Conservation (phyloP, 148 eudicot species). For the Rhododendron molle region DNA sequence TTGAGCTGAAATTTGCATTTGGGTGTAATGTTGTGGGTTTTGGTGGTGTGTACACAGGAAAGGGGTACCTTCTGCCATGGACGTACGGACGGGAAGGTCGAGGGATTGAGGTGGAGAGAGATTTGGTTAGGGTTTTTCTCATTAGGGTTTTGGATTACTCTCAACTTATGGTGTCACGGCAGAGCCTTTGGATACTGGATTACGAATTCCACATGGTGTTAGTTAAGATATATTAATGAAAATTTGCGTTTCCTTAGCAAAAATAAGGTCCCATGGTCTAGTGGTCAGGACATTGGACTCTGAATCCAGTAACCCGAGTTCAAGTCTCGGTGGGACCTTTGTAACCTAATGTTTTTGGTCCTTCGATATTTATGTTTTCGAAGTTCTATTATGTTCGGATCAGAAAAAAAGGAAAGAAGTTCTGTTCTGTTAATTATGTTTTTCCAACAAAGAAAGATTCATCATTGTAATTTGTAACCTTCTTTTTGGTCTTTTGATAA, state of each 20-base stretch:
- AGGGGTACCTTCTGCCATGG: slow-evolving; percentile 28
- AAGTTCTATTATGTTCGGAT: too few relatives aligned
- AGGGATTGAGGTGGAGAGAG: slow-evolving; percentile 15
- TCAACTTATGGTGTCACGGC: neutral
- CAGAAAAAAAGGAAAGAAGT: too few relatives aligned
- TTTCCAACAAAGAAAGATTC: too few relatives aligned
- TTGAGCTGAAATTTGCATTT: slow-evolving; percentile 9
- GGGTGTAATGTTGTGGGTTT: slow-evolving; percentile 7
- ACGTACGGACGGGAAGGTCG: slow-evolving; percentile 12
- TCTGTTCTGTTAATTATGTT: too few relatives aligned
- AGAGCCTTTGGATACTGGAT: neutral
- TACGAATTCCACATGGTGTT: neutral
- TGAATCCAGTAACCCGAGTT: slow-evolving; percentile 21
- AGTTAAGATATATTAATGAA: neutral
- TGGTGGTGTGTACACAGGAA: slow-evolving; percentile 13
- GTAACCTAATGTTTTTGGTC: neutral
- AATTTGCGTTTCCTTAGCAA: rapidly evolving
- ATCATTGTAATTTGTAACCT: too few relatives aligned
- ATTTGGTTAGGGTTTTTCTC: slow-evolving; percentile 43
- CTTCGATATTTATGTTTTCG: neutral
- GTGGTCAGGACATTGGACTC: slow-evolving; percentile 20
- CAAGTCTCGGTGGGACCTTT: slow-evolving; percentile 20
- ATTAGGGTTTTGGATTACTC: slow-evolving; percentile 25
- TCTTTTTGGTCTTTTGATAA: too few relatives aligned
- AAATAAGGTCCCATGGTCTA: slow-evolving; percentile 11